Percentiles rank a stretch among this genome's conserved stretches.
Conservation (phyloP, 208 protist species). For the Phytomonas sp. region DNA sequence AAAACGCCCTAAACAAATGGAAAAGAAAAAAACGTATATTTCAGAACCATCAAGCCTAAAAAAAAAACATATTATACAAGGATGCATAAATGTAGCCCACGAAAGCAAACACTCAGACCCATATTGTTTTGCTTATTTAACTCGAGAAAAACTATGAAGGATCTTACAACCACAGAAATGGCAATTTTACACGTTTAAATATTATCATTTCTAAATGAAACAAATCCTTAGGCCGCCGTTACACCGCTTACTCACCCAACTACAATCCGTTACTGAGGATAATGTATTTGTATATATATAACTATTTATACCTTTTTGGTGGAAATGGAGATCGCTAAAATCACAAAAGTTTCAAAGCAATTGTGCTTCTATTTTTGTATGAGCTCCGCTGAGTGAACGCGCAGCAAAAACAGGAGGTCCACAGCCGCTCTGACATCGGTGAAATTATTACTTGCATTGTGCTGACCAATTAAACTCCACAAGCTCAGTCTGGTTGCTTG, state of each 20-base stretch:
- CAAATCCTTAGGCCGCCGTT: neutral
- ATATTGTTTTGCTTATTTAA: neutral
- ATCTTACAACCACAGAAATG: neutral
- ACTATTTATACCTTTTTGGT: neutral
- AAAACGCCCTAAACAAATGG: neutral
- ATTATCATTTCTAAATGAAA: neutral
- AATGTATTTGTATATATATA: neutral
- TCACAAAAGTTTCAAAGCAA: neutral
- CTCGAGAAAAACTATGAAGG: neutral
- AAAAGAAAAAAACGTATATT: constrained; percentile 1
- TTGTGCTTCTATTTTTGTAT: neutral
- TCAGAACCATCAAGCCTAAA: neutral
- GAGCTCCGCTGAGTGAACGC: neutral
- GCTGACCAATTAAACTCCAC: neutral
- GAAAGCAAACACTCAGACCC: neutral
- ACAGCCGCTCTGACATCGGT: neutral
- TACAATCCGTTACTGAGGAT: neutral
- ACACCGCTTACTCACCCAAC: neutral
- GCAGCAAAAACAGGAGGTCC: neutral
- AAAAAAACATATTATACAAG: neutral
- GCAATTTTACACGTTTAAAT: neutral
- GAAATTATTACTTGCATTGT: neutral
- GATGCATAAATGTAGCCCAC: neutral
- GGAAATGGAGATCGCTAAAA: neutral
- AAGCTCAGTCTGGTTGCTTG: neutral